Base-by-base conservation (phyloP, 345 rosid species). In the Camelina hispida region DNA sequence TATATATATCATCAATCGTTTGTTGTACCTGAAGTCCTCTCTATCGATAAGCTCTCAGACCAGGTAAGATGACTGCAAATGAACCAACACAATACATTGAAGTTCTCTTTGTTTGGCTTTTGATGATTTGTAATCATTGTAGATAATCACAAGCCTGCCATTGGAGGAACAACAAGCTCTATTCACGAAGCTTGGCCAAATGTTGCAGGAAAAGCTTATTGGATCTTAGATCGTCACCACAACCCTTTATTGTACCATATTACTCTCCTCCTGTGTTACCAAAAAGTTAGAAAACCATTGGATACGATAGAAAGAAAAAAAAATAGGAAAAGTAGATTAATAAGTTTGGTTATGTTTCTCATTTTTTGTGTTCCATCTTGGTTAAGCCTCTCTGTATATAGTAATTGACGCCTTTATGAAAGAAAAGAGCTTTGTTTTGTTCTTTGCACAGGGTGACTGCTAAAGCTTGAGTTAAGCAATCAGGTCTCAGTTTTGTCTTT, bases 1-100 rank as follows among this genome's bases (percentile, higher is more conserved):
- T 93, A 87, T 77, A 91, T 93, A 76, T 93, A 91, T 75, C 97
- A 91, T 80, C 97, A 93, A 73, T 91, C 97, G 7, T 93, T 93
- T 55, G 80, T 93, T 9, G 82, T 82, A 68, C 76, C 86, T 37
- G 85, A 86, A 82, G 83, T 73, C 81, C 78, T 84, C 65, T 79
- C 91, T 0, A 86, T 88, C 18, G 98, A 93, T 75, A 87, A 82
- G 79, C 79, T 91, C 57, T 73, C 91, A 78, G 91, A 88, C 48
- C 94, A 81, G 97, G 98, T 91, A 84, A 69, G 28, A 46, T 40
- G 7, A 28, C 13, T 52, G 30, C 43, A 30, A 5, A 61, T 61
- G 32, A 61, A 76, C 22, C 11, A 51, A 12, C 66, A 38, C 34
- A 40, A 61, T 20, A 12, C 48, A 40, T 40, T 12, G 37, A 12